Evolutionary conservation across 2,329 filamentous ascomycete genomes (phyloP).

Genomic region (Simplicillium aogashimaense): DNA sequence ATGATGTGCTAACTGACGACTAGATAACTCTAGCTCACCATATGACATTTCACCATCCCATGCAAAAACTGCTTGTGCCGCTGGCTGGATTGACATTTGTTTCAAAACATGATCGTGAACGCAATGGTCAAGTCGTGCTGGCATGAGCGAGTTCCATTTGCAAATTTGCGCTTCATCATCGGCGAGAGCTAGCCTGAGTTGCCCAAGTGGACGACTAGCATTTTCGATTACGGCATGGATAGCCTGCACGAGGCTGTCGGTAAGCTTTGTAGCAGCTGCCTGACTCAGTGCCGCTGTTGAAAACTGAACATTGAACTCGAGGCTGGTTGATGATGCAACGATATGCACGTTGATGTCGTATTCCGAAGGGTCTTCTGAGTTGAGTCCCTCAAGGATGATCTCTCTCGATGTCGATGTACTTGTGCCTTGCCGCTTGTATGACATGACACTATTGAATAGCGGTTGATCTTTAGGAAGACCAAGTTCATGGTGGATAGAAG

Average conservation of each 20-base stretch:
- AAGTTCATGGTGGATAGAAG: constrained; percentile 1
- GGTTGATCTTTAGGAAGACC: background rate
- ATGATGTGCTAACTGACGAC: constrained; percentile 1
- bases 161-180: background rate
- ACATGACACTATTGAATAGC: constrained; percentile 2
- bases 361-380: constrained; percentile 1
- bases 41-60: constrained; percentile 8
- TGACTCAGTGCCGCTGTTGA: background rate
- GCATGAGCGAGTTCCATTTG: background rate
- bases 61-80: constrained; percentile 1
- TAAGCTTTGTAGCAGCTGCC: background rate
- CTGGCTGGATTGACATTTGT: background rate
- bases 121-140: background rate
- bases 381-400: background rate
- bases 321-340: too few species aligned
- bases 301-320: too few species aligned
- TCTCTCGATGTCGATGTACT: background rate
- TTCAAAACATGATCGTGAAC: background rate
- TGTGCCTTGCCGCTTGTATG: constrained; percentile 1
- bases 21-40: constrained; percentile 3
- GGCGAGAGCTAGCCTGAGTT: too few species aligned
- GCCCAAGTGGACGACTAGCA: too few species aligned
- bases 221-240: too few species aligned
- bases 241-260: background rate
- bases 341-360: too few species aligned